phyloP scores from a whole-genome alignment of 768 basidiomycete genomes.

The Panaeolus papilionaceus region DNA sequence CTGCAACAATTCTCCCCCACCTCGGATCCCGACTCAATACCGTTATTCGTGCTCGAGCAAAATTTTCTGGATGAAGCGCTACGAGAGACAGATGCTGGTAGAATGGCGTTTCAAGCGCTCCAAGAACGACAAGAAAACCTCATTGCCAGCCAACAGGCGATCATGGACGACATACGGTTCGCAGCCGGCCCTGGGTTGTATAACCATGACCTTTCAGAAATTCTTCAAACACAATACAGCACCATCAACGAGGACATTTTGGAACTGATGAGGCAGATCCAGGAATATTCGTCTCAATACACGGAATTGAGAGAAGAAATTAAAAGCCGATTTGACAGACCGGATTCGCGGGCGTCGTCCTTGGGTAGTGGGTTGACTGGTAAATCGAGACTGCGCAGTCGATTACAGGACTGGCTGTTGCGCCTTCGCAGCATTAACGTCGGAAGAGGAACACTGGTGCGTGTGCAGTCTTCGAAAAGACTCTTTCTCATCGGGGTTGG shows the following conservation, averaged over 20 bases:
- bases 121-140: not conserved
- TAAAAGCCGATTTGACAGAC: not conserved
- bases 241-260: not conserved
- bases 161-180: not conserved
- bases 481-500: too few relatives aligned
- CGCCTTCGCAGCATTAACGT: not conserved
- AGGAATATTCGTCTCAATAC: not conserved
- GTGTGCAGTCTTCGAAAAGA: too few relatives aligned
- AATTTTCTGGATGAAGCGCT: not conserved
- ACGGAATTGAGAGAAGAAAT: not conserved
- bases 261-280: not conserved
- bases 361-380: not conserved
- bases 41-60: not conserved
- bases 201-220: not conserved
- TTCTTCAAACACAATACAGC: not conserved
- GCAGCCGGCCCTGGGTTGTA: not conserved
- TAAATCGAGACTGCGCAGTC: not conserved
- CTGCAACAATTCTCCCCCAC: not conserved
- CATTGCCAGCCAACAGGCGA: not conserved
- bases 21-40: not conserved
- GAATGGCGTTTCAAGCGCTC: not conserved
- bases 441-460: not conserved
- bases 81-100: not conserved
- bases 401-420: not conserved
- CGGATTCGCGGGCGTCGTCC: not conserved